phyloP scores from a whole-genome alignment of 1,139 yeast species.

The Kazachstania sp. region DNA sequence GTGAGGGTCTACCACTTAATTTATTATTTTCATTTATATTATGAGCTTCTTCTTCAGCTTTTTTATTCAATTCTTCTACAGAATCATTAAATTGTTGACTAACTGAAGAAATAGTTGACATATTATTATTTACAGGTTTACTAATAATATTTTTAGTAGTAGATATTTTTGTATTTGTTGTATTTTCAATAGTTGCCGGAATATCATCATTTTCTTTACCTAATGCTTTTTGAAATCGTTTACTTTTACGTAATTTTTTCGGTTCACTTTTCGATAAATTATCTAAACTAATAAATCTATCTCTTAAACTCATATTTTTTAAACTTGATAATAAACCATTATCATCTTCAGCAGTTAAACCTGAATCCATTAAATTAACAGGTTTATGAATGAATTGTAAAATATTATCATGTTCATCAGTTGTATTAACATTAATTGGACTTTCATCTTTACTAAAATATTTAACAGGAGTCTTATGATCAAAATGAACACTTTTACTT shows the following conservation, averaged over 20 bases:
- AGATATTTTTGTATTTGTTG: neutral
- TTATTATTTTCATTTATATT: neutral
- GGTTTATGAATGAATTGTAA: constrained; percentile 17
- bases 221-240: constrained; percentile 11
- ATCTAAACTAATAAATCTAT: neutral
- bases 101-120: neutral
- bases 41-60: neutral
- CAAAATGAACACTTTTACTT: constrained; percentile 30
- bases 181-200: neutral
- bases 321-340: constrained; percentile 1
- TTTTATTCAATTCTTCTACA: neutral
- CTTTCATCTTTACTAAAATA: constrained; percentile 27
- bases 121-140: neutral
- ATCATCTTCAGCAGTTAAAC: constrained; percentile 2
- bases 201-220: constrained; percentile 1
- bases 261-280: neutral
- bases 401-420: constrained; percentile 14
- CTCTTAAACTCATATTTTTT: neutral
- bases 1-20: neutral
- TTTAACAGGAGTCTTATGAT: constrained; percentile 26
- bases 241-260: constrained; percentile 13
- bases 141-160: constrained; percentile 5
- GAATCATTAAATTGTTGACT: constrained; percentile 1
- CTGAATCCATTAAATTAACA: constrained; percentile 6
- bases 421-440: constrained; percentile 23